phyloP scores from a whole-genome alignment of 2,329 filamentous ascomycete genomes.

The Alternaria tenuissima region DNA sequence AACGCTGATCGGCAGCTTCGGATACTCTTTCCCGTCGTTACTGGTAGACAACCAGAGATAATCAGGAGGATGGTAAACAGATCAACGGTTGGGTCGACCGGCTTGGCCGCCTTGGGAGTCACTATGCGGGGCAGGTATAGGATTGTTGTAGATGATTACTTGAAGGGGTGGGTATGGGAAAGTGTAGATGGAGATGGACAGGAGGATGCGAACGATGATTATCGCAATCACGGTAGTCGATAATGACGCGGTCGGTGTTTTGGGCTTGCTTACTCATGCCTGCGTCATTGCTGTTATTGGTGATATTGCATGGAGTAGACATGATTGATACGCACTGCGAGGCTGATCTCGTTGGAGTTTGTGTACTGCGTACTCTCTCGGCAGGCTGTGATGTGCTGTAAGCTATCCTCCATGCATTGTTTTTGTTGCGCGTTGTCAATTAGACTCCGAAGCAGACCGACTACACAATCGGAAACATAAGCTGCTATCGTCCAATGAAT shows the following conservation, averaged over 20 bases:
- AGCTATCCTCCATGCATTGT: neutral
- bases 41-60: neutral
- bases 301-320: neutral
- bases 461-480: neutral
- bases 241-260: neutral
- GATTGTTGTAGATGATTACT: neutral
- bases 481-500: neutral
- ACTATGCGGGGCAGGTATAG: neutral
- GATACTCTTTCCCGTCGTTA: neutral
- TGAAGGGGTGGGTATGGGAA: neutral
- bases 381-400: neutral
- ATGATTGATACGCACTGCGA: neutral
- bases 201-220: neutral
- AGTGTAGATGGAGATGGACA: neutral
- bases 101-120: too few species aligned
- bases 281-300: neutral
- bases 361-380: neutral
- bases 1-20: neutral
- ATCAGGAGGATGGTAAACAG: neutral
- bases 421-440: neutral
- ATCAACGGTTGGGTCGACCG: neutral
- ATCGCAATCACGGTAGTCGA: neutral
- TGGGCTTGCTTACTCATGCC: neutral
- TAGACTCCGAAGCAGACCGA: neutral
- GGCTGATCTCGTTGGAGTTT: neutral